Evolutionary conservation across 495 filamentous ascomycete species (phyloP).

Genomic region (Talaromyces trachyspermus): DNA sequence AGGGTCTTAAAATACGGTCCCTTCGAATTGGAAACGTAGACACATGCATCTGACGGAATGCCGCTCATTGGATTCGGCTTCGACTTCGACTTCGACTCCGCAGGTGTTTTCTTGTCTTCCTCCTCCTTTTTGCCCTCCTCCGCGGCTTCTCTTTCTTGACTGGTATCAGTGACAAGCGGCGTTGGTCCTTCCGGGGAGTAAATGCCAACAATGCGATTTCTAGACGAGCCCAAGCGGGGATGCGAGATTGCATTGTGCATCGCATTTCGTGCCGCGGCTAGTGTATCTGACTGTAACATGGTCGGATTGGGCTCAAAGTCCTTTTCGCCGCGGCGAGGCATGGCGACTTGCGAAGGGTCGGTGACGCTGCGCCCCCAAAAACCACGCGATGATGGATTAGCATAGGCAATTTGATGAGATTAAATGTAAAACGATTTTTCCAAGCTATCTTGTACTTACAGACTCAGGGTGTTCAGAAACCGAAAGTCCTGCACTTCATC

Average conservation of each 20-base stretch:
- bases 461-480: conserved; percentile 54
- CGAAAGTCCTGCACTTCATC: conserved; percentile 90
- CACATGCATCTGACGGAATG: conserved; percentile 31
- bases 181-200: conserved; percentile 33
- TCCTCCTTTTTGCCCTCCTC: conserved; percentile 17
- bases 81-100: conserved; percentile 12
- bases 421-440: too few species aligned
- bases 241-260: conserved; percentile 83
- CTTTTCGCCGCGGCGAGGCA: conserved; percentile 83
- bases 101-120: conserved; percentile 15
- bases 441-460: too few species aligned
- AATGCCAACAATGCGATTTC: conserved; percentile 47
- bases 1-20: conserved; percentile 51
- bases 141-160: conserved; percentile 10
- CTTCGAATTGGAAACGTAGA: conserved; percentile 36
- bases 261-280: conserved; percentile 73
- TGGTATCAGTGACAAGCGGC: conserved; percentile 6
- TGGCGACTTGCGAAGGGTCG: conserved; percentile 29
- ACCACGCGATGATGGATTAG: conserved; percentile 5
- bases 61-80: conserved; percentile 11
- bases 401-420: not conserved
- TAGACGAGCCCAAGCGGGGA: conserved; percentile 56
- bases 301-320: conserved; percentile 95
- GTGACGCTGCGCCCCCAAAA: conserved; percentile 22
- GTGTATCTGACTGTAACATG: conserved; percentile 61